A percentile compares a stretch with the other conserved stretches of the same genome.
These are phyloP conservation scores for Verticillium zaregamsianum DNA, from an alignment of 2,329 filamentous ascomycete species.

Conservation along the genomic window DNA sequence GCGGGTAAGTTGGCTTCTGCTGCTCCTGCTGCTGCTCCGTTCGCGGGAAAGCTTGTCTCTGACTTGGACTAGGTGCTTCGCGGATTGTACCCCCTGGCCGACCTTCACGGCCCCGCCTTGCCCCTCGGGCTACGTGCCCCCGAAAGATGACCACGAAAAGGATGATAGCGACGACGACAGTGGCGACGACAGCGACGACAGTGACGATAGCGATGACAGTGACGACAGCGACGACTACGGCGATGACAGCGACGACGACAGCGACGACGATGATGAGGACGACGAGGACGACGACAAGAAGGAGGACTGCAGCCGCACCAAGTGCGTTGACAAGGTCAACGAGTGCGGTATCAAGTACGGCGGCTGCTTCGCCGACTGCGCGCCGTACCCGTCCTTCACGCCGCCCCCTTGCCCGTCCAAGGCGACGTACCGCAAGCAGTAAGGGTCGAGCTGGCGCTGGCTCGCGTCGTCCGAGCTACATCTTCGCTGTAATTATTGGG, in stretches of 20 bases:
- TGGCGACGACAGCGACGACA: constrained; percentile 5
- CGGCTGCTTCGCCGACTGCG: constrained; percentile 1
- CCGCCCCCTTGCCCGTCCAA: constrained; percentile 1
- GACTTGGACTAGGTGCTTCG: constrained; percentile 5
- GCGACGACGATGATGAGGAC: too few relatives aligned
- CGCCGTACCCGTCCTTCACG: not conserved
- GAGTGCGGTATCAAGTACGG: constrained; percentile 5
- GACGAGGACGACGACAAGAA: not conserved
- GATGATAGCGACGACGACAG: not conserved
- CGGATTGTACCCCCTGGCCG: constrained; percentile 12
- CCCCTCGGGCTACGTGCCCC: not conserved
- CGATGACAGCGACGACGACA: too few relatives aligned
- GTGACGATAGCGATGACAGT: constrained; percentile 1
- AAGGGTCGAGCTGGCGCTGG: not conserved
- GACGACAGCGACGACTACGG: not conserved
- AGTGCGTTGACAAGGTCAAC: constrained; percentile 7
- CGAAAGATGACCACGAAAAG: not conserved
- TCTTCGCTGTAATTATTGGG: not conserved
- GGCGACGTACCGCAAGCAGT: not conserved
- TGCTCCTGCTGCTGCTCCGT: not conserved
- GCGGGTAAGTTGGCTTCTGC: constrained; percentile 14
- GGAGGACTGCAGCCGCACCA: not conserved
- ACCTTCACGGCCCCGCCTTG: constrained; percentile 13
- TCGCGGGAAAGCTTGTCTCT: not conserved
- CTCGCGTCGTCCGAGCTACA: too few relatives aligned